Percentiles rank a stretch among this genome's conserved stretches.
Conservation (phyloP, 2,329 filamentous ascomycete species). For the Pseudocercospora ulei region DNA sequence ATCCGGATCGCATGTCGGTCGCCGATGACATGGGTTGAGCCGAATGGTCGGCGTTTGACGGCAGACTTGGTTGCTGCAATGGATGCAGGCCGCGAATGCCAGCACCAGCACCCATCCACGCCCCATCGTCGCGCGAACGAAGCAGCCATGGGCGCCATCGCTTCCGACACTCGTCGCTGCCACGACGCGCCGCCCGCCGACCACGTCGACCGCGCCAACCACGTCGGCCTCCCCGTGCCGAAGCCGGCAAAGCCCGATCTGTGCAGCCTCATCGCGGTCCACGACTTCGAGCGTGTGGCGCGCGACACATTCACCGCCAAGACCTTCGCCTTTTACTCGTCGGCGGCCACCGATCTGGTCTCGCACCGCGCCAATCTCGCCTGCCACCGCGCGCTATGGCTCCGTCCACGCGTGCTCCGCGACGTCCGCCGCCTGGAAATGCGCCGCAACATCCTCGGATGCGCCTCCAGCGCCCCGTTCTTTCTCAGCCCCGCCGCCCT, state of each 20-base stretch:
- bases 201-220: slow-evolving; percentile 6
- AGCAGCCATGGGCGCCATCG: slow-evolving; percentile 7
- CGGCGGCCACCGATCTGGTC: slow-evolving; percentile 42
- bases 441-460: slow-evolving; percentile 31
- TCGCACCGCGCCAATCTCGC: slow-evolving; percentile 37
- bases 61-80: too few relatives aligned
- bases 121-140: too few relatives aligned
- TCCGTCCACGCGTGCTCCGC: slow-evolving; percentile 42
- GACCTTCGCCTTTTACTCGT: slow-evolving; percentile 40
- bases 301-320: slow-evolving; percentile 31
- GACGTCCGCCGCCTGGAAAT: slow-evolving; percentile 36
- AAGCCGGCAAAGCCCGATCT: slow-evolving; percentile 39
- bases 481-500: slow-evolving; percentile 33
- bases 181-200: slow-evolving; percentile 8
- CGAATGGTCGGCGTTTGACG: too few relatives aligned
- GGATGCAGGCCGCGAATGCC: too few relatives aligned
- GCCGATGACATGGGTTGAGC: too few relatives aligned
- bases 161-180: slow-evolving; percentile 7
- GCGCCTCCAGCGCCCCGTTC: slow-evolving; percentile 31
- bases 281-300: slow-evolving; percentile 42
- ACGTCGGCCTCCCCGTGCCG: neutral
- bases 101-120: too few relatives aligned
- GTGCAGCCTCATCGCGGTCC: slow-evolving; percentile 40
- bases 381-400: slow-evolving; percentile 38
- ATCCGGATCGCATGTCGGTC: too few relatives aligned